Conservation (phyloP, 2,329 filamentous ascomycete genomes). For the Arthrobotrys musiformis region DNA sequence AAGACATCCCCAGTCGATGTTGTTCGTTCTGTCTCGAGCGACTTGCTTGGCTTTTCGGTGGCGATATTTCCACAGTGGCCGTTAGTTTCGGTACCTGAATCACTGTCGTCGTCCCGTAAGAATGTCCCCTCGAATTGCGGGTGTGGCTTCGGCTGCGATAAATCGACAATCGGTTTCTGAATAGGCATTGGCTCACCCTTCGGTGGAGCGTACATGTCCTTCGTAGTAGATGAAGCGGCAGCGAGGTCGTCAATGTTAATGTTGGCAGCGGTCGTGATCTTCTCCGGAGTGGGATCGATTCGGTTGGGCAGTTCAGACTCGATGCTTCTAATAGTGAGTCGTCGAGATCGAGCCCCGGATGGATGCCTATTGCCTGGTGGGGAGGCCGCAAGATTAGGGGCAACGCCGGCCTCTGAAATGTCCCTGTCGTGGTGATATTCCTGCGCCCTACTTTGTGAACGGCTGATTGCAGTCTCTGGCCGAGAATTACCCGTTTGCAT, state of each 20-base stretch:
- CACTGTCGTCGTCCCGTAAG: slow-evolving; percentile 42
- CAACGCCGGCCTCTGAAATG: slow-evolving; percentile 31
- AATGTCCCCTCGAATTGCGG: slow-evolving; percentile 44
- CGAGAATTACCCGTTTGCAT: slow-evolving; percentile 32
- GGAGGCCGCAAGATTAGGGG: slow-evolving; percentile 33
- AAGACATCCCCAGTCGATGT: slow-evolving; percentile 49
- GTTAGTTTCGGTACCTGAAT: slow-evolving; percentile 35
- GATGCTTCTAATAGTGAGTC: slow-evolving; percentile 51
- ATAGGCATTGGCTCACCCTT: slow-evolving; percentile 19
- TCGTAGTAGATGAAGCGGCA: slow-evolving; percentile 23
- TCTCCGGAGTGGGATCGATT: slow-evolving; percentile 36
- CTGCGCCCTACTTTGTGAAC: slow-evolving; percentile 38
- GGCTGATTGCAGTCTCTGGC: slow-evolving; percentile 38
- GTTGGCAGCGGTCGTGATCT: slow-evolving; percentile 51
- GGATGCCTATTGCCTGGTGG: slow-evolving; percentile 35
- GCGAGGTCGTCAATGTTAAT: slow-evolving; percentile 47
- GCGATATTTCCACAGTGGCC: background rate
- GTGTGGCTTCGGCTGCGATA: slow-evolving; percentile 20
- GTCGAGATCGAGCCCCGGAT: slow-evolving; percentile 28
- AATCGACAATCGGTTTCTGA: slow-evolving; percentile 19
- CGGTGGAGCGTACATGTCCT: slow-evolving; percentile 53
- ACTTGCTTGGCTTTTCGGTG: slow-evolving; percentile 27
- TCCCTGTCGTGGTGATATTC: slow-evolving; percentile 41
- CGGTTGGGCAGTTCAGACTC: slow-evolving; percentile 53
- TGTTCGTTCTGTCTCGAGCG: slow-evolving; percentile 40